Evolutionary conservation across 306 rosid species (phyloP), one percentile per base, ranked within the genome.

Genomic region (Trifolium pratense): DNA sequence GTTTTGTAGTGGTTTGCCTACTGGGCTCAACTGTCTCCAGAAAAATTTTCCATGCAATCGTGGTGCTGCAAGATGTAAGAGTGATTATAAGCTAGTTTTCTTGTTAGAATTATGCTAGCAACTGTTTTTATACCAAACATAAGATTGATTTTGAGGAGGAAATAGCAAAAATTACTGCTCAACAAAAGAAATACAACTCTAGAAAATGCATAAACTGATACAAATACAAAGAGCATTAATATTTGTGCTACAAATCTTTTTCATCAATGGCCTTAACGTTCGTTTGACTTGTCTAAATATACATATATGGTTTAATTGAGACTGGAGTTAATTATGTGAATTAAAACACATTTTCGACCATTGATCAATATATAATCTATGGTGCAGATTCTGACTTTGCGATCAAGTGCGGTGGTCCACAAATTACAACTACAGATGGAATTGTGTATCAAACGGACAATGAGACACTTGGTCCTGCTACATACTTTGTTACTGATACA

Each of bases 21-120:
- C 85, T 11, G 87, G 96, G 68, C 78, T 86, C 73, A 74, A 83
- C 57, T 93, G 97, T 83, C 89, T 93, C 79, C 97, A 90, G 68
- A 81, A 36, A 58, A 67, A 61, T 40, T 93, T 90, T 68, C 89
- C 93, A 58, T 93, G 98, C 83, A 73, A 81, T 53, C 69, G 81
- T 17, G 97, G 87, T 23, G 7, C 14, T 23, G 84, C 85, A 73
- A 49, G 49, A 72, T 90, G 98, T 93, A 87, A 84, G 97, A 77
- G 67, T 26, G 34, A 18, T 36, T 78, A 17, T 60, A 68, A 58
- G n/a, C 17, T 81, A 14, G 40, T 55, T 49, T 42, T 67, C 23
- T 14, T 29, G 18, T 1, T 26, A 26, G 31, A 26, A 26, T 26
- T 26, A 26, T 26, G 31, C 3, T 26, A 26, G 31, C 31, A 26